Base-by-base conservation (phyloP, 2,329 filamentous ascomycete species). In the Aspergillus latus region DNA sequence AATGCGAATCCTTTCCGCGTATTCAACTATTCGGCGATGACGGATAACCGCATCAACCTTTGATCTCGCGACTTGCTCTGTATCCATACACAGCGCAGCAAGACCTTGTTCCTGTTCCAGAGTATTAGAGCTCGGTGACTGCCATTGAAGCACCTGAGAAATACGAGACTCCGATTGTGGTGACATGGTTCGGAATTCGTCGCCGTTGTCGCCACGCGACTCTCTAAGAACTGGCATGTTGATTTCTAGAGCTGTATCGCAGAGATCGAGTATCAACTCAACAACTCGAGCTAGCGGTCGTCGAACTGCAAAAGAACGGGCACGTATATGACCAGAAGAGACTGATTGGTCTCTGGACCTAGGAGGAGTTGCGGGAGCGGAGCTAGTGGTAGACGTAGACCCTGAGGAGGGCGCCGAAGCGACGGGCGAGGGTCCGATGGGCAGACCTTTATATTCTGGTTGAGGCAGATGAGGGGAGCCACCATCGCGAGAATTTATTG, bases 141-240 rank as follows among this genome's bases (percentile, higher is more conserved):
- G 92, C 94, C 95, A 99, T 71, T 97, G 92, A 63, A 95, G 74
- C 5, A 99, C 92, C 72, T 99, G 94, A 1, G 90, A 89, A 64
- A 97, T 95, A 32, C 93, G 87, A 43, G 90, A 94, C 71, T 99
- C 94, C 0, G 95, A 99, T 68, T 97, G 90, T 0, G 94, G 94
- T 4, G 94, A 99, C 69, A 97, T 89, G 0, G 93, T 96, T 46
- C 93, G 86, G 60, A 97, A 86, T 60, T 96, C 92, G 48, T 89
- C 88, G 6, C 76, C 75, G 37, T 84, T 81, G 46, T 81, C 77
- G 34, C 84, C 80, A 7, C 86, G 83, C 3, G 85, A 82, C 63
- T 97, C 93, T 68, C 96, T 97, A 75, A 99, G 89, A 5, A 92
- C 88, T 4, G 94, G 93, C 3, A 90, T 92, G 75, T 88, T 97